phyloP scores from a whole-genome alignment of 75 land plant genomes.

The Cupressus sempervirens region DNA sequence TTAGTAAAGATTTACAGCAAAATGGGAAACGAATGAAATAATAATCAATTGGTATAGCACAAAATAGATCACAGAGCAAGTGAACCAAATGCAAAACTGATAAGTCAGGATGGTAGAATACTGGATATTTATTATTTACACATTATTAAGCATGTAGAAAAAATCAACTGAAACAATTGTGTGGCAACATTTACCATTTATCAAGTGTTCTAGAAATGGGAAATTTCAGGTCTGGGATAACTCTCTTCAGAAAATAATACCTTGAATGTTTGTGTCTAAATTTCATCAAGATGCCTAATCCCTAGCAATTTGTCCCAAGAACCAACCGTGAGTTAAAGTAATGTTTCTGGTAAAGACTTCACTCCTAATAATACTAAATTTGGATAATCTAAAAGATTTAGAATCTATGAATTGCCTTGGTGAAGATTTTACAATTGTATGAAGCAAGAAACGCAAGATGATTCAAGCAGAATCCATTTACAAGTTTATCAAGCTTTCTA shows the following conservation, averaged over 20 bases:
- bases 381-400: not conserved
- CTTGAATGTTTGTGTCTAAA: not conserved
- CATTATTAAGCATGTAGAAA: not conserved
- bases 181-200: not conserved
- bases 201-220: not conserved
- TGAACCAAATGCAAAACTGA: not conserved
- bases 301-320: not conserved
- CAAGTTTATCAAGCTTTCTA: not conserved
- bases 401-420: not conserved
- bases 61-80: not conserved
- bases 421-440: not conserved
- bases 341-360: not conserved
- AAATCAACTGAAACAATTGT: not conserved
- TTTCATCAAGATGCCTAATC: not conserved
- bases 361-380: not conserved
- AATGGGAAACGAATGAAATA: not conserved
- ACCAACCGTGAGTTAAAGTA: not conserved
- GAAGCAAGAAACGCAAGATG: not conserved
- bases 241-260: not conserved
- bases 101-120: not conserved
- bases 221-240: not conserved
- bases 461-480: not conserved
- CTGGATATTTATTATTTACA: not conserved
- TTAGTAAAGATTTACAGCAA: not conserved
- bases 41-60: not conserved